Base-by-base conservation (phyloP, 768 basidiomycete genomes). In the Tephrocybe sp. region DNA sequence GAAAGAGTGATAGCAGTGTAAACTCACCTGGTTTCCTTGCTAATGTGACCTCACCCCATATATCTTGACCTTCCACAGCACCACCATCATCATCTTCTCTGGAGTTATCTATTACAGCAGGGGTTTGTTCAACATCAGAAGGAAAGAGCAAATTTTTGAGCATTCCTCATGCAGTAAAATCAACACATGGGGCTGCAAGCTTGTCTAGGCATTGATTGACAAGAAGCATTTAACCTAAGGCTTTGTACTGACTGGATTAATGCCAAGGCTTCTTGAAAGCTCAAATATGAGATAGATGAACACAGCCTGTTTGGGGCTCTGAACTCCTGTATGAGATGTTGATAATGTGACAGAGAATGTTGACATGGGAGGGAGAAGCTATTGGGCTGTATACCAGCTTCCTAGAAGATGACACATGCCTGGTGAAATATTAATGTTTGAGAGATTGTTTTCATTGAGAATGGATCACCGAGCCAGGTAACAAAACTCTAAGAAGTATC, bases 191-290 rank as follows among this genome's bases (percentile, higher is more conserved):
- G 26, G 55, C 53, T 32, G 53, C 53, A 20, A 54, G 39, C 32
- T 58, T 54, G 32, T 59, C n/a, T n/a, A n/a, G n/a, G n/a, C n/a
- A n/a, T n/a, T n/a, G n/a, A n/a, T n/a, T n/a, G n/a, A n/a, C n/a
- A 56, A 53, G 17, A 3, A 65, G 52, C 54, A 65, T 61, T 36
- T 65, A 62, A 11, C 42, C 45, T 14, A 63, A 54, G 18, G 63
- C 50, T 23, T 59, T 26, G 30, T 49, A 56, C 14, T 25, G 61
- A 39, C 45, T 62, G 20, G 61, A 60, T 4, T 50, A 44, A 2
- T 41, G 57, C 59, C 55, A 64, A 20, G 62, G 62, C 44, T 62
- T 49, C 38, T 64, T 64, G 3, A 62, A 39, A 5, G 12, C 5
- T 5, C 28, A 12, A 6, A 48, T 12, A 38, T 37, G 14, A 42